Base-by-base conservation (phyloP, 1,284 basidiomycete genomes). In the Thecaphora frezii region DNA sequence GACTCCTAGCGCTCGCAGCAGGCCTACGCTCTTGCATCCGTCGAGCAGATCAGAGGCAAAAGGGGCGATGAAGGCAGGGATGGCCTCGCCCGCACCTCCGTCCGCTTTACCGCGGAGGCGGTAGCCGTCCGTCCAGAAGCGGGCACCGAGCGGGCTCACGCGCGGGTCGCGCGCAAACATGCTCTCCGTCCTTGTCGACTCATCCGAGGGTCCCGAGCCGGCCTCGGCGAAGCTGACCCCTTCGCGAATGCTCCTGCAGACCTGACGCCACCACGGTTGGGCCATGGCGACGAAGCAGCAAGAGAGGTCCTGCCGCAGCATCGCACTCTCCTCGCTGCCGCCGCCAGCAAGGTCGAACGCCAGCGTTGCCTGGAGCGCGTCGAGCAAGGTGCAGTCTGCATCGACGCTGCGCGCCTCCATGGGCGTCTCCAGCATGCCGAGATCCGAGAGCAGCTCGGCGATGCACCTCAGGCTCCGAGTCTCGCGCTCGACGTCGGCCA, bases 211-310 rank as follows among this genome's bases (percentile, higher is more conserved):
- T n/a, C n/a, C n/a, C n/a, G n/a, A n/a, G n/a, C n/a, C n/a, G n/a
- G n/a, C n/a, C n/a, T n/a, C n/a, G n/a, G n/a, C 58, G 40, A 66
- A 66, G 49, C 53, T 61, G n/a, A 66, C 49, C 0, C 64, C 64
- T 38, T 55, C 30, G 37, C 45, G 55, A 9, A 66, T 48, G 16
- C 57, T 45, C 8, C 25, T 43, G 39, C 58, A 61, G 16, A 56
- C 58, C 3, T 59, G 58, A 18, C 28, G 36, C 64, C 64, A 66
- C 10, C 52, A 55, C 16, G 64, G 64, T 16, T 41, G 19, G 5
- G 39, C 39, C 19, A 23, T 41, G 19, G 39, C 39, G n/a, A 41
- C 7, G n/a, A 41, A 41, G 39, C 39, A 41, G 5, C 14, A 10
- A 5, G 39, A 21, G n/a, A 41, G 19, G 19, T 41, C 39, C 7